Evolutionary conservation across 768 basidiomycete genomes (phyloP), one percentile per base, ranked within the genome.

Genomic region (Lactifluus echinatus): DNA sequence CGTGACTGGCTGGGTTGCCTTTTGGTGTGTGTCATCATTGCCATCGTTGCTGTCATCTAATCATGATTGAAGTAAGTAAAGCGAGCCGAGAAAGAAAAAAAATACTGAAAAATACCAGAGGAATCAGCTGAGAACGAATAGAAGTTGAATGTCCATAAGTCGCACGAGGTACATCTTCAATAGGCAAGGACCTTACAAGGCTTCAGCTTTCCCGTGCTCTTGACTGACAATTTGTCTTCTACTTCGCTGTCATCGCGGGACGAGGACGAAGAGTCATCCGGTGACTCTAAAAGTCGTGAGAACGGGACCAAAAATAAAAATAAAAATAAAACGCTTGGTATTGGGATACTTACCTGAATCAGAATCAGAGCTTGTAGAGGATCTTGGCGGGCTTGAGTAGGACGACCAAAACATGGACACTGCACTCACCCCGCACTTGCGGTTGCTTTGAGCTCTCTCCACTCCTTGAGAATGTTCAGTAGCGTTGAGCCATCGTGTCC

Each of bases 381-480:
- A 55, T 50, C 59, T 56, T 49, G 39, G 23, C 29, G 23, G 33
- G 51, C 15, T 15, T 55, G 14, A 52, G 31, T 21, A 28, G 15
- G 23, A 24, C 21, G 28, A 4, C 28, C 23, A 42, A 29, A 31
- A 46, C 31, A 28, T 6, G 24, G 43, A 14, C 23, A 19, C n/a
- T 40, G 28, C n/a, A 61, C 62, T 23, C 34, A 63, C 62, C 8
- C 31, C 24, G 53, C 19, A 43, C 31, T 52, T 19, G 62, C 62
- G 1, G 44, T 46, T 2, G 55, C 48, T 40, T 56, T 57, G 48
- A 50, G 57, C 33, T 50, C 43, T 67, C 77, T 84, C 89, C 87
- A 91, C 64, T 80, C 75, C 56, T 74, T 74, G 7, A 92, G 68
- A 51, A 91, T 84, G 34, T 79, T 76, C 48, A 85, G 83, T 62